A percentile compares a stretch with the other conserved stretches of the same genome.
Evolutionary conservation across 768 basidiomycete species (phyloP).

Genomic region (Podaxis sp.): DNA sequence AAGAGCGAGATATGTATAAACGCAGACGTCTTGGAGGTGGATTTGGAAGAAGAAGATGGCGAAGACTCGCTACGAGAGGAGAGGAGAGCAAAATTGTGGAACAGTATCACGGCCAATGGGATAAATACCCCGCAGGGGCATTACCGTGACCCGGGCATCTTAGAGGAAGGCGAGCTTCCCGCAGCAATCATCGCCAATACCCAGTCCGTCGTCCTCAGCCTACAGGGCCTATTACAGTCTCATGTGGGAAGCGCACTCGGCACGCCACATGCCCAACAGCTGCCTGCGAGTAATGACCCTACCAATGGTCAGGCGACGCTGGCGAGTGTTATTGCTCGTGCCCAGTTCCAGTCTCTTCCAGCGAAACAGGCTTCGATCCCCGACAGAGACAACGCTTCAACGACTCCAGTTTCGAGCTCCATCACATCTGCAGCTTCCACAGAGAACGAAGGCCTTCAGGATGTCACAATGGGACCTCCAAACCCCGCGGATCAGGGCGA

Average conservation of each 20-base stretch:
- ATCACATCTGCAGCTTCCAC: constrained; percentile 17
- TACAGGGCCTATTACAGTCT: constrained; percentile 57
- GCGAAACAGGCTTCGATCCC: constrained; percentile 18
- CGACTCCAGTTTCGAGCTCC: constrained; percentile 15
- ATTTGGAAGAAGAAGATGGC: constrained; percentile 41
- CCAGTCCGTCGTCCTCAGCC: constrained; percentile 51
- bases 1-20: constrained; percentile 52
- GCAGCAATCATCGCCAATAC: constrained; percentile 45
- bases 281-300: constrained; percentile 38
- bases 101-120: constrained; percentile 34
- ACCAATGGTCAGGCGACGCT: constrained; percentile 64
- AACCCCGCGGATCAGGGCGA: constrained; percentile 16
- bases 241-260: constrained; percentile 60
- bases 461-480: constrained; percentile 9
- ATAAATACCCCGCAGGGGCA: constrained; percentile 21
- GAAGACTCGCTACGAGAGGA: constrained; percentile 54
- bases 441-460: constrained; percentile 20
- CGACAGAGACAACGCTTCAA: constrained; percentile 15
- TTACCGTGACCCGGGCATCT: constrained; percentile 28
- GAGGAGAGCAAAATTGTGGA: constrained; percentile 64
- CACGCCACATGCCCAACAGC: constrained; percentile 30
- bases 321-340: constrained; percentile 72
- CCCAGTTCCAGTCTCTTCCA: constrained; percentile 51
- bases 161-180: constrained; percentile 67
- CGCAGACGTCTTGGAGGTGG: constrained; percentile 64